Percentiles rank a stretch among this genome's conserved stretches.
These are phyloP conservation scores for Calycina herbarum DNA, from an alignment of 2,329 filamentous ascomycete genomes.

Conservation along the genomic window DNA sequence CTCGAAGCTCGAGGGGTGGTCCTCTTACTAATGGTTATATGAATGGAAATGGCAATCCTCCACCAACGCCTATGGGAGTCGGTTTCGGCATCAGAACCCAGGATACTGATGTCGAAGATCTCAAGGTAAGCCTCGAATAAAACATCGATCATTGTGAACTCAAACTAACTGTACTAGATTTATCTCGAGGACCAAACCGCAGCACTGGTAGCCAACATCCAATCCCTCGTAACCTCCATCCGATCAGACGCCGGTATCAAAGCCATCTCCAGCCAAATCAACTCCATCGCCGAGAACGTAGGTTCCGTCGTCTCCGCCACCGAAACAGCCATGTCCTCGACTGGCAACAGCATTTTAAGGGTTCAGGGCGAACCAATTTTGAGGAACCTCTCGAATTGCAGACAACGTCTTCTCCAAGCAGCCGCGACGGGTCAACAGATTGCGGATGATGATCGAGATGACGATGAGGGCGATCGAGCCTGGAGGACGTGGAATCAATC, in stretches of 20 bases:
- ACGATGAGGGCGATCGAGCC: conserved; percentile 52
- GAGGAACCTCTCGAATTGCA: conserved; percentile 60
- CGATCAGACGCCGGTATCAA: conserved; percentile 63
- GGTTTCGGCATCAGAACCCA: conserved; percentile 43
- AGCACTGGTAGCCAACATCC: conserved; percentile 74
- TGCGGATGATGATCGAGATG: conserved; percentile 52
- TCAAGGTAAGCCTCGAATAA: conserved; percentile 49
- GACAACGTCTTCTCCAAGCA: conserved; percentile 64
- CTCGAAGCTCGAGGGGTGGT: conserved; percentile 36
- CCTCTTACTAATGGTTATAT: conserved; percentile 25
- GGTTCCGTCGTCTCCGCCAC: conserved; percentile 68
- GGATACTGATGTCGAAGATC: conserved; percentile 56
- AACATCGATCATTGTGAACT: too few species aligned
- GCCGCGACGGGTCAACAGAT: conserved; percentile 61
- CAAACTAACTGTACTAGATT: conserved; percentile 48
- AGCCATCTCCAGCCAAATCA: conserved; percentile 68
- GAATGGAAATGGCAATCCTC: conserved; percentile 36
- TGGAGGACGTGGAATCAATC: conserved; percentile 68
- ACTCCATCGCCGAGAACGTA: conserved; percentile 69
- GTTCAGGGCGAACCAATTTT: conserved; percentile 52
- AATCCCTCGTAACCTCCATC: conserved; percentile 74
- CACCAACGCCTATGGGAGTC: conserved; percentile 38
- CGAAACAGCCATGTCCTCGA: conserved; percentile 52
- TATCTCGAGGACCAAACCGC: conserved; percentile 84
- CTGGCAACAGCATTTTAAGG: conserved; percentile 52